Evolutionary conservation across 2,329 filamentous ascomycete species (phyloP), one percentile per base, ranked within the genome.

Genomic region (Colletotrichum tamarilloi): DNA sequence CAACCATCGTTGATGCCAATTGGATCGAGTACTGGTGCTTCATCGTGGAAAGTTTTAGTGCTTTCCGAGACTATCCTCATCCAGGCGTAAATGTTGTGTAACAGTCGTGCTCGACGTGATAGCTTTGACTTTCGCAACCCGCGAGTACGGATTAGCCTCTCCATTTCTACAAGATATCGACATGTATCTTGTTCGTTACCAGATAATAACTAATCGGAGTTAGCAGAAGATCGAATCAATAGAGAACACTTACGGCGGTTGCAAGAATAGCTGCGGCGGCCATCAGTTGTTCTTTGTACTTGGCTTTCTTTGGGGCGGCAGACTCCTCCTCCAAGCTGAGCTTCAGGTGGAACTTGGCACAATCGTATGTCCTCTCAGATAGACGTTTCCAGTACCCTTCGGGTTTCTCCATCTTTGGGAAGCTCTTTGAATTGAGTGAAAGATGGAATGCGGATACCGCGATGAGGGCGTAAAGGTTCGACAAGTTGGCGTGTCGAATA

Each of bases 221-320:
- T 28, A 38, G 28, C 9, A 38, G 7, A 35, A 38, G 5, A 4
- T 6, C 32, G 24, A 8, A 6, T 9, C 16, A 2, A 8, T 4
- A 3, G 16, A 9, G 16, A 49, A 28, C 3, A 46, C 67, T 24
- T 53, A 64, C 67, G 14, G 59, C 58, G 24, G 59, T 68, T 16
- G 67, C 52, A 7, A 68, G 16, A 0, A 57, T 60, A 4, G 67
- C 67, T 5, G 46, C 58, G 1, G 30, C 19, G 1, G 67, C 67
- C 59, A 68, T 68, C 6, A 68, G 49, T n/a, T 68, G 59, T 35
- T 68, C 67, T 26, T 68, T 63, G 3, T 68, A 68, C 26, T 68
- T 68, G 1, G 59, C 49, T 12, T 68, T 68, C 0, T 12, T 32
- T 1, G 52, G 7, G 7, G 35, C 14, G 8, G 6, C 19, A 16